Evolutionary conservation across 208 protist species (phyloP).

Genomic region (Leishmania amazonensis): DNA sequence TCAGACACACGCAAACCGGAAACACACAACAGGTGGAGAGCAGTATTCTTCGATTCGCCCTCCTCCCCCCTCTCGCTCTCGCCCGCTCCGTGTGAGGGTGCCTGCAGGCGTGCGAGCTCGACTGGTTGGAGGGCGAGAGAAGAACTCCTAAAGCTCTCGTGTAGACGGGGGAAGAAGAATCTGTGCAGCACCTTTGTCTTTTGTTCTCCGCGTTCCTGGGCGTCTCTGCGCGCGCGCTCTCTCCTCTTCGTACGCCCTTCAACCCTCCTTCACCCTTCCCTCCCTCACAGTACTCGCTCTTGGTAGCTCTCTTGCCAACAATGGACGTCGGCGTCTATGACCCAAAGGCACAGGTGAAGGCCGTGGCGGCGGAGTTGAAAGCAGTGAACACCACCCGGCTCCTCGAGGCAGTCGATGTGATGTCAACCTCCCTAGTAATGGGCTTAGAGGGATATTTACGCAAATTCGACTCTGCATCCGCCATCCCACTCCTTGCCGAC

Average conservation of each 20-base stretch:
- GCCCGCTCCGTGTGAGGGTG: not conserved
- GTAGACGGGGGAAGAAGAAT: not conserved
- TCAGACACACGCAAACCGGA: not conserved
- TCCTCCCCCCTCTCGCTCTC: not conserved
- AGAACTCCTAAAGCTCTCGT: not conserved
- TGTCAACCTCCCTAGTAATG: conserved; percentile 85
- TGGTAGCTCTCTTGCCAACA: not conserved
- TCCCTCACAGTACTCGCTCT: not conserved
- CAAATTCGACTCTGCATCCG: conserved; percentile 60
- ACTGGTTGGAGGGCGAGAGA: not conserved
- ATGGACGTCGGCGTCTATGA: conserved; percentile 38
- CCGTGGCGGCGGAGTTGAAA: conserved; percentile 35
- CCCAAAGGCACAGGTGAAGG: conserved; percentile 62
- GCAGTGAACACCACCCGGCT: conserved; percentile 43
- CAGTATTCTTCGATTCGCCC: not conserved
- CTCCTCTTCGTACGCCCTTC: conserved; percentile 15
- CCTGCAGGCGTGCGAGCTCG: not conserved
- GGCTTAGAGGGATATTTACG: conserved; percentile 82
- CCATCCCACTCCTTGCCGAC: conserved; percentile 50
- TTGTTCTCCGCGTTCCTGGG: not conserved
- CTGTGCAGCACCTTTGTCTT: conserved; percentile 6
- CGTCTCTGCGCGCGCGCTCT: not conserved
- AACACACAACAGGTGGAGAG: too few species aligned
- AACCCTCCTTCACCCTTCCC: not conserved
- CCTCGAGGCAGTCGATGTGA: conserved; percentile 48